Evolutionary conservation across 805 yeast genomes (phyloP).

Genomic region (Wickerhamiella occidentalis): DNA sequence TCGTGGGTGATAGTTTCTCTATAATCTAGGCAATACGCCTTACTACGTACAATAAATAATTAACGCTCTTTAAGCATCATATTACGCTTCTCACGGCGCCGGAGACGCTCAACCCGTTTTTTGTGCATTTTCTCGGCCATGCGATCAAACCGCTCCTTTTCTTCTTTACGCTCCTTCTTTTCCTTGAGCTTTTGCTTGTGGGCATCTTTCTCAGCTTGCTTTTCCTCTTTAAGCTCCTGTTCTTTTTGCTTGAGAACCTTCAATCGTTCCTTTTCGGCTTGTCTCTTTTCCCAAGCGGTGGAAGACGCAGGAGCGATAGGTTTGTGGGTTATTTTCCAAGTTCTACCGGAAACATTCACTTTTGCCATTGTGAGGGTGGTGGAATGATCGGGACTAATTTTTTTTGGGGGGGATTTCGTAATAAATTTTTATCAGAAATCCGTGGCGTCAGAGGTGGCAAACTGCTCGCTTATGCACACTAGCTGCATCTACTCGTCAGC

Average conservation of each 20-base stretch:
- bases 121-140: slow-evolving; percentile 81
- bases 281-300: slow-evolving; percentile 53
- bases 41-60: slow-evolving; percentile 9
- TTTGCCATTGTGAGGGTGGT: slow-evolving; percentile 7
- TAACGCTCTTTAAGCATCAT: slow-evolving; percentile 83
- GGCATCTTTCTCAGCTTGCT: slow-evolving; percentile 44
- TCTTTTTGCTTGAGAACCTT: slow-evolving; percentile 56
- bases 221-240: slow-evolving; percentile 66
- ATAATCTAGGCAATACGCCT: too few relatives aligned
- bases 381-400: background rate
- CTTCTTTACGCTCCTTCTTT: slow-evolving; percentile 70
- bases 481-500: background rate
- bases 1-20: too few relatives aligned
- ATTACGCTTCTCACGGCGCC: slow-evolving; percentile 88
- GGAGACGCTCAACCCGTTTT: slow-evolving; percentile 80
- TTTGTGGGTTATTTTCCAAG: slow-evolving; percentile 29
- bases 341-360: slow-evolving; percentile 27
- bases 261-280: slow-evolving; percentile 53
- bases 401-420: background rate
- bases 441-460: background rate
- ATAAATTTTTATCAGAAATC: slow-evolving; percentile 1
- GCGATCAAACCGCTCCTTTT: slow-evolving; percentile 73
- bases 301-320: slow-evolving; percentile 30
- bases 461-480: background rate
- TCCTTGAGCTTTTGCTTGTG: slow-evolving; percentile 39